phyloP scores from a whole-genome alignment of 169 alveolate species.

The Cryptosporidium tyzzeri region DNA sequence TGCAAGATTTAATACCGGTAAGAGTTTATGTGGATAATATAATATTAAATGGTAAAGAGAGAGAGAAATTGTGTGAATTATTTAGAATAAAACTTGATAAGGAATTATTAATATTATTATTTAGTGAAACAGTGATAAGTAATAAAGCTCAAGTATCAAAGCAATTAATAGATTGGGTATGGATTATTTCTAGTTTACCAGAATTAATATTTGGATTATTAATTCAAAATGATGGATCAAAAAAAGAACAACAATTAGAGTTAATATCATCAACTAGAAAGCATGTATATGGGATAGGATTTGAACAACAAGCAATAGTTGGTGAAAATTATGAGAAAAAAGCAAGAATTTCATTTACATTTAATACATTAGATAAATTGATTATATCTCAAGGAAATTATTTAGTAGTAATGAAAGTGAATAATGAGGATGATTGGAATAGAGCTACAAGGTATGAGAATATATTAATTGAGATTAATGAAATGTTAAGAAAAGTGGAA shows the following conservation, averaged over 20 bases:
- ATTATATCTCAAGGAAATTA: neutral
- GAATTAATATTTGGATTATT: neutral
- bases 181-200: constrained; percentile 39
- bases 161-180: constrained; percentile 41
- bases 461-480: constrained; percentile 16
- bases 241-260: constrained; percentile 8
- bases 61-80: neutral
- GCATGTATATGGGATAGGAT: neutral
- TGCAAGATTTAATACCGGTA: constrained; percentile 36
- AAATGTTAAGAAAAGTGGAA: neutral
- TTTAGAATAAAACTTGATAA: constrained; percentile 24
- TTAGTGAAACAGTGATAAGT: neutral
- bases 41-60: constrained; percentile 15
- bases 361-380: constrained; percentile 28
- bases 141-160: neutral
- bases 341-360: neutral
- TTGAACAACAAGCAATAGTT: neutral
- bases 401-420: constrained; percentile 17
- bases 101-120: neutral
- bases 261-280: constrained; percentile 1
- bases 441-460: constrained; percentile 12
- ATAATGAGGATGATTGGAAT: neutral
- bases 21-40: constrained; percentile 36
- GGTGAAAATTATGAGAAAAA: neutral
- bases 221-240: neutral